These are phyloP conservation scores for Arachis monticola DNA, from an alignment of 331 rosid genomes.

Conservation along the genomic window DNA sequence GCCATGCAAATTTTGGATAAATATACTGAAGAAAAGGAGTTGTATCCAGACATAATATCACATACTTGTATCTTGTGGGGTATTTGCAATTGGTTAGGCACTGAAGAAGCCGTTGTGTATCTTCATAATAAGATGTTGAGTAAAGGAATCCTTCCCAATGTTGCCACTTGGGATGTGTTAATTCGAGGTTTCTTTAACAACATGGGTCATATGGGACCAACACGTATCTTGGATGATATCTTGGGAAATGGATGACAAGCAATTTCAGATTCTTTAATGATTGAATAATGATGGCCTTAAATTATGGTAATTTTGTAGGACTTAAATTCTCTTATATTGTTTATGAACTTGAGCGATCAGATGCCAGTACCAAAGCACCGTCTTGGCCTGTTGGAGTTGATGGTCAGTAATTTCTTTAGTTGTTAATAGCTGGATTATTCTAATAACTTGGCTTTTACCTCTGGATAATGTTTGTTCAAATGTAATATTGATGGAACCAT, in stretches of 20 bases:
- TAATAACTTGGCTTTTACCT: constrained; percentile 7
- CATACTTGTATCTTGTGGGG: constrained; percentile 77
- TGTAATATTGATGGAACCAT: constrained; percentile 21
- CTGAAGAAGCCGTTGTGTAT: constrained; percentile 68
- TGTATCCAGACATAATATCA: constrained; percentile 71
- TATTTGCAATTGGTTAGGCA: constrained; percentile 59
- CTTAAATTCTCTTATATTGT: too few species aligned
- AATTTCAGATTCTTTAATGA: constrained; percentile 9
- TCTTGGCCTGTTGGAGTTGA: constrained; percentile 52
- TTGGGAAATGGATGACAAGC: constrained; percentile 44
- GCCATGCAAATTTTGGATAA: constrained; percentile 64
- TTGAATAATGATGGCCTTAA: not conserved
- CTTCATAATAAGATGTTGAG: constrained; percentile 71
- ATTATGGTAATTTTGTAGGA: constrained; percentile 13
- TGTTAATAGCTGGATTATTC: constrained; percentile 6
- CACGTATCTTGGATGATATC: constrained; percentile 70
- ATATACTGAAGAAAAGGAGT: constrained; percentile 48
- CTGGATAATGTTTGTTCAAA: constrained; percentile 1
- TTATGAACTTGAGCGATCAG: too few species aligned
- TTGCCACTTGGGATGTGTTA: constrained; percentile 73
- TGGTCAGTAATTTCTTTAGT: constrained; percentile 61
- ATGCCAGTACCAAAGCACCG: too few species aligned
- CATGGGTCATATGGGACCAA: constrained; percentile 80
- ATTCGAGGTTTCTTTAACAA: constrained; percentile 72
- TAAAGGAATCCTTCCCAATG: constrained; percentile 65